Evolutionary conservation across 2,329 filamentous ascomycete species (phyloP), one percentile per base, ranked within the genome.

Genomic region (Aspergillus persii): DNA sequence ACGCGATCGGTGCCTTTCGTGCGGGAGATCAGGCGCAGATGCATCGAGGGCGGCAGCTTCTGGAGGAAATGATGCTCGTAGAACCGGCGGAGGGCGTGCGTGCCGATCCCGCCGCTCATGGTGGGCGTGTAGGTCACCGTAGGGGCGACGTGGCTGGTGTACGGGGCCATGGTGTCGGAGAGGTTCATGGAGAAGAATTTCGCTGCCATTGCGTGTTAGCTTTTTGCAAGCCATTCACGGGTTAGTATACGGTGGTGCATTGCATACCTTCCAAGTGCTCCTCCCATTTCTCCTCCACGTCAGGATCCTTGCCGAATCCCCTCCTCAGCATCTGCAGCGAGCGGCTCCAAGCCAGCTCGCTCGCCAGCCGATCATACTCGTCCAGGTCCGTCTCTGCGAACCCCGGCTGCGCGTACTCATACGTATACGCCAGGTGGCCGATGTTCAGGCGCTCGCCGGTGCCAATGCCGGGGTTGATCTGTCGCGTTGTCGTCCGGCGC

Each of bases 361-460:
- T 84, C 0, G 83, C 83, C 3, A 89, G 78, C 8, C 81, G 78
- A 63, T 91, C 83, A 66, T 86, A 92, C 63, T 89, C 84, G 2
- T 89, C 86, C 33, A 90, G 71, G 57, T 91, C 85, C 23, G 83
- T 81, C 73, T 92, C 89, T 0, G 89, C 89, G 62, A 93, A 92
- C 0, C 90, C 90, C 0, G 85, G 76, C 53, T 85, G 76, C 0
- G 75, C 84, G 60, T 80, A 78, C 9, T 81, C 78, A 64, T 89
- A 89, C 0, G 80, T 80, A 67, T 82, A 86, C 3, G 71, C 69
- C 6, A 68, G 69, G 56, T 74, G 73, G 3, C 69, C 71, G 30
- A 74, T 63, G 6, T 72, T 61, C 36, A 75, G 57, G 4, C 72
- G 71, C 59, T 74, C 83, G 69, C 79, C 83, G 8, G 79, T 77